Percentiles rank a stretch among this genome's conserved stretches.
Evolutionary conservation across 768 basidiomycete genomes (phyloP).

Genomic region (Lepiota subincarnata): DNA sequence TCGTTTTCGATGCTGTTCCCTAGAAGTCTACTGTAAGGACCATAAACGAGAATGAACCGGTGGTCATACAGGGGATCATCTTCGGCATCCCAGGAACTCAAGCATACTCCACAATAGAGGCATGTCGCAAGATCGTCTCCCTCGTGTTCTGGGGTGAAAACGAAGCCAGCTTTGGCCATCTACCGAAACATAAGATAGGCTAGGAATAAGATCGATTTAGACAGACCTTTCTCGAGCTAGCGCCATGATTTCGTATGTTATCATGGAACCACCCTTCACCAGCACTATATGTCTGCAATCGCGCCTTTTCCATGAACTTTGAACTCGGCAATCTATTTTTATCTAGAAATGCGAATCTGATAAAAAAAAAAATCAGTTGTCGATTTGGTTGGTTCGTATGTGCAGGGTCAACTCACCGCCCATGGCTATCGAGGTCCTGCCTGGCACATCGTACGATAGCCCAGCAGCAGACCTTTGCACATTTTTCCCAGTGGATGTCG

Average conservation of each 20-base stretch:
- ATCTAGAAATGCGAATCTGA: slow-evolving; percentile 57
- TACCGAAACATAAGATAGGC: slow-evolving; percentile 24
- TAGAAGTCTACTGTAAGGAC: slow-evolving; percentile 23
- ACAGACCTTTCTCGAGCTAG: slow-evolving; percentile 65
- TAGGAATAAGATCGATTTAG: not conserved
- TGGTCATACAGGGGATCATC: slow-evolving; percentile 80
- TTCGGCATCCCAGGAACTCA: slow-evolving; percentile 82
- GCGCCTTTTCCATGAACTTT: slow-evolving; percentile 68
- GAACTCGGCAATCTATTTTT: slow-evolving; percentile 60
- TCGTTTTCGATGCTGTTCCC: slow-evolving; percentile 74
- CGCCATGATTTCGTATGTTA: slow-evolving; percentile 52
- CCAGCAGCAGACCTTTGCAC: slow-evolving; percentile 68
- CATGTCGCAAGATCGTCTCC: slow-evolving; percentile 84
- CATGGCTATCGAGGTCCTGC: slow-evolving; percentile 52
- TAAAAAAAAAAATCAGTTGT: slow-evolving; percentile 9
- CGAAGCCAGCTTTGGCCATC: slow-evolving; percentile 91
- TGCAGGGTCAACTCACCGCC: slow-evolving; percentile 39
- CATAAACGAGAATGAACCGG: not conserved
- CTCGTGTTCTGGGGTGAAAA: slow-evolving; percentile 62
- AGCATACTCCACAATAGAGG: slow-evolving; percentile 74
- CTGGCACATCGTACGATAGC: slow-evolving; percentile 73
- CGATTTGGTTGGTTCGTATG: not conserved
- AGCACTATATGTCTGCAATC: slow-evolving; percentile 58
- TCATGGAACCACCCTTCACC: slow-evolving; percentile 71
- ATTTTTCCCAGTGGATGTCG: slow-evolving; percentile 74